phyloP scores from a whole-genome alignment of 2,329 filamentous ascomycete species.

The Leptographium procerum region DNA sequence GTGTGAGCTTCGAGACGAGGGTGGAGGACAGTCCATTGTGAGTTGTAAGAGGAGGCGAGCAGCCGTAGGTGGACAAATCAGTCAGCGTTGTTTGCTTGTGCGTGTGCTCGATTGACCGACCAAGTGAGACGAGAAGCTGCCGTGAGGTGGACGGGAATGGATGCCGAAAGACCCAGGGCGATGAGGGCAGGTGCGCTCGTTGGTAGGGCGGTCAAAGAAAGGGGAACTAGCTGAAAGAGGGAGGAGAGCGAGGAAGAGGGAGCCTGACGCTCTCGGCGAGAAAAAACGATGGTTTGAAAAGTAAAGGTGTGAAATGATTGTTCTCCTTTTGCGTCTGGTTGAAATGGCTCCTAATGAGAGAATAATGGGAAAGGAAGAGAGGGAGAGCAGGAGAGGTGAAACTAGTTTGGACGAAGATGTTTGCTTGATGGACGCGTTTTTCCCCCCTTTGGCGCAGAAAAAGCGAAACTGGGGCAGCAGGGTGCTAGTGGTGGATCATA shows the following conservation, averaged over 20 bases:
- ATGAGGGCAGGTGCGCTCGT: background rate
- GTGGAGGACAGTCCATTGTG: background rate
- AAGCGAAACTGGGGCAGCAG: background rate
- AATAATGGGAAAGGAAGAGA: background rate
- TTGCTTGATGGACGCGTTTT: constrained; percentile 3
- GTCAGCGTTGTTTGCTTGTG: background rate
- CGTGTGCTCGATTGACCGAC: background rate
- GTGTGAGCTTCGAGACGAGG: constrained; percentile 1
- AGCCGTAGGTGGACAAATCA: background rate
- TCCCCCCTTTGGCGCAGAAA: background rate
- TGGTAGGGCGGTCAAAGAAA: background rate
- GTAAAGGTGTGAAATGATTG: background rate
- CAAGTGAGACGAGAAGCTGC: background rate
- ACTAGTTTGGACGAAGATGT: background rate
- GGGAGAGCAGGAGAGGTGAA: background rate
- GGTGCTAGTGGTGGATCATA: constrained; percentile 6
- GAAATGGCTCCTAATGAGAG: background rate
- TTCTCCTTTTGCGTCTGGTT: background rate
- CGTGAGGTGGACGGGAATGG: background rate
- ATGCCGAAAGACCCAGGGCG: background rate
- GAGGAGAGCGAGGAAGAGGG: background rate
- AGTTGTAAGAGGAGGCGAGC: background rate
- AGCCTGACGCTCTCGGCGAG: background rate
- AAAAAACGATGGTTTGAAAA: background rate
- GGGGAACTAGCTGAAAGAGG: background rate